Base-by-base conservation (phyloP, 208 protist genomes). In the Trypanosoma theileri region DNA sequence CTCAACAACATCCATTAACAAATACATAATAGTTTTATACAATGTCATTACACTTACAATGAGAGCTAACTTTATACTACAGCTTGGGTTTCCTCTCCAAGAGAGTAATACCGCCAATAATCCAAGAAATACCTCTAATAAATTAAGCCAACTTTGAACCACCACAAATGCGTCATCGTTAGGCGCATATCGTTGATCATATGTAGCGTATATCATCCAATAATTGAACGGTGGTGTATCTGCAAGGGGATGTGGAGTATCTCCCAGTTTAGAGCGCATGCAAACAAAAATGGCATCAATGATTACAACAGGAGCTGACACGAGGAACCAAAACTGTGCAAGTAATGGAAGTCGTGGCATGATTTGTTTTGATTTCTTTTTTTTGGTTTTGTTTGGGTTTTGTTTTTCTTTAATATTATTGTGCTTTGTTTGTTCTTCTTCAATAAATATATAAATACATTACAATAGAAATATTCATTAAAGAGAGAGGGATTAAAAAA, bases 81-180 rank as follows among this genome's bases (percentile, higher is more conserved):
- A 8, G 58, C 61, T 55, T n/a, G 58, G 31, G 1, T 58, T 28
- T 24, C 68, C 57, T 8, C 45, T 56, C 2, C 77, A 11, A 4
- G 72, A 41, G 9, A 90, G 66, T 13, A 85, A 0, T 3, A 88
- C 61, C 13, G 73, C 76, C 12, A 80, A 19, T 9, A 92, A 46
- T 7, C 84, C 85, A 53, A 95, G 62, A 6, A 50, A 54, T 8
- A 88, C 78, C 71, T 95, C 86, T 16, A 74, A 56, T 12, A 93
- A n/a, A 75, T 95, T 95, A 53, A 92, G 24, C 75, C 78, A 89
- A 67, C 79, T 86, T 77, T 95, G 89, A 59, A 81, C 81, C 41
- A 95, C 79, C 35, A 95, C 89, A 67, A 95, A 95, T 16, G 81
- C 79, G 44, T 95, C 89, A 44, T 89, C 77, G 73, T 93, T 95